Conservation (phyloP, 768 basidiomycete species). For the Kwoniella dejecticola region DNA sequence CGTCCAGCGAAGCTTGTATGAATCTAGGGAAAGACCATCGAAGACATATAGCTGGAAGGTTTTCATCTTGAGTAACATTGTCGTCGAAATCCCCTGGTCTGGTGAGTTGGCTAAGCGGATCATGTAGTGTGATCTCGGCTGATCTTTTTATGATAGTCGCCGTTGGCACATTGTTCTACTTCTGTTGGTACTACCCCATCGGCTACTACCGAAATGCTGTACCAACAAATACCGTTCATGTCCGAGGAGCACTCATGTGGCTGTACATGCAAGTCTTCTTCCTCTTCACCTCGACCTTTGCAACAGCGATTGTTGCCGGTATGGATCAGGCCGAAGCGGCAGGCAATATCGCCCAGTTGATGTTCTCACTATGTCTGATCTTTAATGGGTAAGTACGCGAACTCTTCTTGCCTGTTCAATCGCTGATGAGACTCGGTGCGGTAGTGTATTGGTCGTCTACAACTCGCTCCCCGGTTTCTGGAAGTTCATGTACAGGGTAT, state of each 20-base stretch:
- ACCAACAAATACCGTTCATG: conserved; percentile 52
- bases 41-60: conserved; percentile 56
- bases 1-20: conserved; percentile 52
- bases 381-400: conserved; percentile 57
- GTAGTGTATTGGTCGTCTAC: conserved; percentile 49
- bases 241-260: conserved; percentile 59
- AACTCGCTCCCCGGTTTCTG: conserved; percentile 53
- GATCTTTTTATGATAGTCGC: conserved; percentile 24
- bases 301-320: conserved; percentile 57
- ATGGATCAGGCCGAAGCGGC: conserved; percentile 57
- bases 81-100: conserved; percentile 47
- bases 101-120: conserved; percentile 22
- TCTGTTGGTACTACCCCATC: conserved; percentile 57
- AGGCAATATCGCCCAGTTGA: conserved; percentile 58
- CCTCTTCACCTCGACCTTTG: conserved; percentile 56
- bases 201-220: conserved; percentile 58
- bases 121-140: not conserved
- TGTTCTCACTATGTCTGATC: conserved; percentile 58
- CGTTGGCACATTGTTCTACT: conserved; percentile 50
- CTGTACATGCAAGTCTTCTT: conserved; percentile 57
- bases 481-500: conserved; percentile 52
- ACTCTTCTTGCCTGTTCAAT: not conserved
- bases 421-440: conserved; percentile 9
- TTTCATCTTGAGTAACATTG: conserved; percentile 55
- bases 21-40: conserved; percentile 54